Percentiles rank a stretch among this genome's conserved stretches.
Evolutionary conservation across 768 basidiomycete species (phyloP).

Genomic region (Mycena polygramma): DNA sequence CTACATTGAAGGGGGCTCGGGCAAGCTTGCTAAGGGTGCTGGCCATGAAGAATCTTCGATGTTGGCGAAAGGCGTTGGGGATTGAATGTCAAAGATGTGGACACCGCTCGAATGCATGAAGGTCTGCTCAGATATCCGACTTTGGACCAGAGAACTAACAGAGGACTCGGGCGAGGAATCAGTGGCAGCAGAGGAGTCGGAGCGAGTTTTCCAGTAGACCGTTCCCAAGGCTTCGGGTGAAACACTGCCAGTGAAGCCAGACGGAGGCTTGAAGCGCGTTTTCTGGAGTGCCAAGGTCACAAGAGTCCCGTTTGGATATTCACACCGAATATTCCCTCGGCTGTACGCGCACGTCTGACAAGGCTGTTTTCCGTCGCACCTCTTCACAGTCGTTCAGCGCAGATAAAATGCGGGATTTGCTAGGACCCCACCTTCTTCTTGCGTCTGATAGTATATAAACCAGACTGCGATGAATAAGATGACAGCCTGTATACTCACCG

Average conservation of each 20-base stretch:
- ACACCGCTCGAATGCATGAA: too few relatives aligned
- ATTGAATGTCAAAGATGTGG: too few relatives aligned
- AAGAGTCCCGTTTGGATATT: constrained; percentile 18
- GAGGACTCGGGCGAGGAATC: neutral
- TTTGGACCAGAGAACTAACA: too few relatives aligned
- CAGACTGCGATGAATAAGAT: too few relatives aligned
- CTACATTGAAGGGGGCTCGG: neutral
- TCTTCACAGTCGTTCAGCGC: neutral
- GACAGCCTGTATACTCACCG: constrained; percentile 1
- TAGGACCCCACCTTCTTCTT: constrained; percentile 26
- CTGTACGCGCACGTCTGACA: constrained; percentile 19
- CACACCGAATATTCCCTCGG: constrained; percentile 13
- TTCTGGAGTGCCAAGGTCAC: neutral
- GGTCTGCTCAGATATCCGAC: too few relatives aligned
- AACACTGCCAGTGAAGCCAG: too few relatives aligned
- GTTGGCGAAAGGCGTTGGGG: too few relatives aligned
- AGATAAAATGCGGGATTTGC: too few relatives aligned
- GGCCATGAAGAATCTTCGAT: too few relatives aligned
- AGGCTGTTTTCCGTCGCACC: constrained; percentile 26
- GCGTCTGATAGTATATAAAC: constrained; percentile 5
- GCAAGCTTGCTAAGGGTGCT: too few relatives aligned
- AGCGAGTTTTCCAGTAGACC: neutral
- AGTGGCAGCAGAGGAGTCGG: neutral
- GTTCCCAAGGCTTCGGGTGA: too few relatives aligned
- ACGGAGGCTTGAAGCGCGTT: neutral